Conservation (phyloP, 225 moss, liverwort and hornwort species). For the Marchantia paleacea region DNA sequence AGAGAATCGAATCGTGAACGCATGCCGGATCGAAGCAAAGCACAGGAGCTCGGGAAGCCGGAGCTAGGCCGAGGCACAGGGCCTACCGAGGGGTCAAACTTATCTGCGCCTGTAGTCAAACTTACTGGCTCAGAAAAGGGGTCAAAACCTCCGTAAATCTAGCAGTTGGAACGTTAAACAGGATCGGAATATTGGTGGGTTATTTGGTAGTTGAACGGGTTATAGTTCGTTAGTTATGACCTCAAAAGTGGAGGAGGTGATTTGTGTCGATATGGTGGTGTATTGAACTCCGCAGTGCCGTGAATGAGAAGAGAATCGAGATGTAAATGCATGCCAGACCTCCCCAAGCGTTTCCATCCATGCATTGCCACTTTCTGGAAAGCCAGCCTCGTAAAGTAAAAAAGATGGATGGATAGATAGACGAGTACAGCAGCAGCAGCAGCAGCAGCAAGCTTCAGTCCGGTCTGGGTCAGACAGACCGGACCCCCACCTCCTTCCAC, state of each 20-base stretch:
- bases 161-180: background rate
- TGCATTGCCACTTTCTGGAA: conserved; percentile 1
- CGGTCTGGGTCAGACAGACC: too few species aligned
- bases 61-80: too few species aligned
- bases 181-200: background rate
- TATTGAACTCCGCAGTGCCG: background rate
- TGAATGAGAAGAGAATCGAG: conserved; percentile 1
- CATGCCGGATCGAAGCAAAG: background rate
- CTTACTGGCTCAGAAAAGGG: background rate
- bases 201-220: background rate
- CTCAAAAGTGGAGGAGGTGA: background rate
- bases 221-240: conserved; percentile 3
- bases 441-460: background rate
- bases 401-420: background rate
- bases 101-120: background rate
- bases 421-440: background rate
- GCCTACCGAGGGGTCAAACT: too few species aligned
- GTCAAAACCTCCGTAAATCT: too few species aligned
- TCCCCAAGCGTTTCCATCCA: background rate
- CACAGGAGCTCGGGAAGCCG: too few species aligned
- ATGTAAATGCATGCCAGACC: conserved; percentile 2
- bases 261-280: background rate
- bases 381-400: background rate
- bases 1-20: background rate
- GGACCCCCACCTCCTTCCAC: too few species aligned